Conservation (phyloP, 139 green algal species). For the Nannochloris sp. region DNA sequence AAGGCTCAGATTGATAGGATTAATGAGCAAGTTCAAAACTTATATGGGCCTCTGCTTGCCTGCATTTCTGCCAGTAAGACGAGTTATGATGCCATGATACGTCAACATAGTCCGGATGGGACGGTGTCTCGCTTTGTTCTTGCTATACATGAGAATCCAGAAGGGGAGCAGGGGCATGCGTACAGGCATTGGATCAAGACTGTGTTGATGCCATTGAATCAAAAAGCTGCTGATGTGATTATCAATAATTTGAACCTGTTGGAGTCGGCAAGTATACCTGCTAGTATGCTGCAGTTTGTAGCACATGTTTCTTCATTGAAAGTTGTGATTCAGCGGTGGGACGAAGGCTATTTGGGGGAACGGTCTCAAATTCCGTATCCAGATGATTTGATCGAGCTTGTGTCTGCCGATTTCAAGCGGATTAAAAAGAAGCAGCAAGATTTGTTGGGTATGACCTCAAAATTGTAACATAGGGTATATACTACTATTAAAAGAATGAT, state of each 20-base stretch:
- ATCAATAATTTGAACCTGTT: constrained; percentile 54
- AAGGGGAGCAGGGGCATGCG: constrained; percentile 47
- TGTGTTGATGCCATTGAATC: constrained; percentile 82
- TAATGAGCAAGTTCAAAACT: constrained; percentile 66
- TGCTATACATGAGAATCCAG: constrained; percentile 34
- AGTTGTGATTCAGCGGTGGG: constrained; percentile 47
- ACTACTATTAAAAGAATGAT: too few species aligned
- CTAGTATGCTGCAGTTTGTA: constrained; percentile 72
- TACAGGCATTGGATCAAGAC: constrained; percentile 75
- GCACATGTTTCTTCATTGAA: constrained; percentile 64
- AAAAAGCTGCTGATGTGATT: constrained; percentile 52
- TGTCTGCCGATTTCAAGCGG: constrained; percentile 41
- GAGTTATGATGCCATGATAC: constrained; percentile 71
- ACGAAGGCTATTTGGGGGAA: constrained; percentile 36
- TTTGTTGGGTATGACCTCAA: constrained; percentile 42
- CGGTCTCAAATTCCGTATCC: constrained; percentile 62
- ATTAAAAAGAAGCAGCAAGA: constrained; percentile 53
- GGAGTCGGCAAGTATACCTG: constrained; percentile 46
- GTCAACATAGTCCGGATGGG: constrained; percentile 64
- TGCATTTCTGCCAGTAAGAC: constrained; percentile 65
- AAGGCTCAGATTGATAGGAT: constrained; percentile 76
- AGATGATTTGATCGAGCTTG: constrained; percentile 44
- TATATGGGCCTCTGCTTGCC: constrained; percentile 78
- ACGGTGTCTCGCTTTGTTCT: constrained; percentile 43
- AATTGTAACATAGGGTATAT: too few species aligned